Base-by-base conservation (phyloP, 805 yeast genomes). In the Starmerella tilneyi region DNA sequence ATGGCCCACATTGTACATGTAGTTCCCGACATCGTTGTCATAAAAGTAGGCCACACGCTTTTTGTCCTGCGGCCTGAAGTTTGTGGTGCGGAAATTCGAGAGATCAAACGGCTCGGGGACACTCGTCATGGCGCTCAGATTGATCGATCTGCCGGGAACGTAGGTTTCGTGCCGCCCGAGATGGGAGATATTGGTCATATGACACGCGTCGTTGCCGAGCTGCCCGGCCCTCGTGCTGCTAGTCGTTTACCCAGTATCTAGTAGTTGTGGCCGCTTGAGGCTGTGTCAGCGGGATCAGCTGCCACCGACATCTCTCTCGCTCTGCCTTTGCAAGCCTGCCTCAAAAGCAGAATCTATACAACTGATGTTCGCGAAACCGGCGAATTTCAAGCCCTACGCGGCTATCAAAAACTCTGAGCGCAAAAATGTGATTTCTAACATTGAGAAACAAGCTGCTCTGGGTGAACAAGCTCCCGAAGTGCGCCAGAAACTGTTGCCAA, bases 1-100 rank as follows among this genome's bases (percentile, higher is more conserved):
- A 64, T 92, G 98, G 23, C 96, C 96, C 4, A 96, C 92, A 46
- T 97, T 97, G 62, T 92, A 92, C 36, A 96, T 94, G 65, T 89
- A 89, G 67, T 92, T 92, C 28, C 97, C 97, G 39, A 92, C 95
- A 62, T 89, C 98, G 23, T 95, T 70, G 63, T 81, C 89, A 59
- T 81, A 81, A 62, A 81, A 81, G 59, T 81, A 81, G 0, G 92
- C 89, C 24, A 81, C 86, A 33, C 82, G 63, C 53, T 70, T 69
- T 63, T 72, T 73, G 43, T 73, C 74, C 49, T 67, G 71, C 13
- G 79, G 70, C 52, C 71, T 70, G 47, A 78, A 77, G 46, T 69
- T 69, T 47, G 78, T 64, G 11, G 27, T 21, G 27, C n/a, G 28
- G 38, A 34, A 34, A 15, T 34, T 34, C n/a, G 17, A 20, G 6